phyloP scores from a whole-genome alignment of 257 asterid genomes.

The Datura wrightii region DNA sequence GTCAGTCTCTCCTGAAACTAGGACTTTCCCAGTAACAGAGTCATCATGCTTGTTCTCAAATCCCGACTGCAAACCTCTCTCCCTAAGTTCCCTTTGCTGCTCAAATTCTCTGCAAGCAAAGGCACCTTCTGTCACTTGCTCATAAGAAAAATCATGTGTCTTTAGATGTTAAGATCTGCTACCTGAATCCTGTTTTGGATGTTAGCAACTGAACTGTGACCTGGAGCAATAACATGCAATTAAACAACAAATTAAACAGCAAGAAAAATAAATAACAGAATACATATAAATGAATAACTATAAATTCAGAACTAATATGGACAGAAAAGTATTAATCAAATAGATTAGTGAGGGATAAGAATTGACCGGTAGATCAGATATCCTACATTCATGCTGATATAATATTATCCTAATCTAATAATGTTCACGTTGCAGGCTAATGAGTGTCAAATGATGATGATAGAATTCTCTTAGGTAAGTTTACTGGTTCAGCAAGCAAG shows the following conservation, averaged over 20 bases:
- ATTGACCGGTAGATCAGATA: not conserved
- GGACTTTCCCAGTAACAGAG: conserved; percentile 51
- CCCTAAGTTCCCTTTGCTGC: conserved; percentile 98
- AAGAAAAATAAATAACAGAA: conserved; percentile 16
- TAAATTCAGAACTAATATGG: not conserved
- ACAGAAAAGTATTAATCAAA: not conserved
- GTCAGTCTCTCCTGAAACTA: conserved; percentile 50
- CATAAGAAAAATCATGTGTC: conserved; percentile 30
- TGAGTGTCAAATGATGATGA: conserved; percentile 12
- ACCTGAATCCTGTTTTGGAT: conserved; percentile 99
- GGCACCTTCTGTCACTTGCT: conserved; percentile 36
- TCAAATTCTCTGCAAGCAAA: conserved; percentile 82
- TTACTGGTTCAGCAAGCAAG: not conserved
- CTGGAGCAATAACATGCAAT: conserved; percentile 56
- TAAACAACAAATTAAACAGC: conserved; percentile 31
- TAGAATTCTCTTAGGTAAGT: not conserved
- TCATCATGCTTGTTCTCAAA: conserved; percentile 55
- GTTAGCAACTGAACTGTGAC: conserved; percentile 90
- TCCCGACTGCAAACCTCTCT: conserved; percentile 73
- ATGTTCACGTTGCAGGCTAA: not conserved
- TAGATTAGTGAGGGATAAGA: not conserved
- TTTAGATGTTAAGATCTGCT: conserved; percentile 41
- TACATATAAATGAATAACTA: not conserved
- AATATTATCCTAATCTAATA: not conserved
- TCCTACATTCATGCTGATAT: conserved; percentile 5